Percentiles rank a stretch among this genome's conserved stretches.
Evolutionary conservation across 169 alveolate genomes (phyloP).

Genomic region (Eimeria maxima): DNA sequence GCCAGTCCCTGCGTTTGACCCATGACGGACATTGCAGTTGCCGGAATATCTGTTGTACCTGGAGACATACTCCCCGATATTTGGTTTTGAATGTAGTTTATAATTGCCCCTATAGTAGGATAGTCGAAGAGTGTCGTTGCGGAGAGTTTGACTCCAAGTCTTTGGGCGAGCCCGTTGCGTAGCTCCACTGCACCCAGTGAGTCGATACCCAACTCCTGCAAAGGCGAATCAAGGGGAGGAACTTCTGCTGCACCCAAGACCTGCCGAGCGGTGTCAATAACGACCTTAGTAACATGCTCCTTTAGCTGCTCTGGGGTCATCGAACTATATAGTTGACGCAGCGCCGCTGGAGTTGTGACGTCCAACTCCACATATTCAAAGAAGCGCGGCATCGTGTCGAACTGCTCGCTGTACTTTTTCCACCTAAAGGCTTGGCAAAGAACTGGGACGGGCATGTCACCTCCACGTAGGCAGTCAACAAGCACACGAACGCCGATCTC

Average conservation of each 20-base stretch:
- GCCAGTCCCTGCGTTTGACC: constrained; percentile 49
- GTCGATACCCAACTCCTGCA: constrained; percentile 86
- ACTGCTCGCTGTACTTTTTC: constrained; percentile 66
- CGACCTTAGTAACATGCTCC: background rate
- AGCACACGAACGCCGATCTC: constrained; percentile 29
- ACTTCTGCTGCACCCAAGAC: background rate
- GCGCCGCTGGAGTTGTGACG: background rate
- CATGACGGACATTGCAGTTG: background rate
- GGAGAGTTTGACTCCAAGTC: constrained; percentile 84
- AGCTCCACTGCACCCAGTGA: constrained; percentile 88
- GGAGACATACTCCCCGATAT: background rate
- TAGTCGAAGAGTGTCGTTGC: constrained; percentile 86
- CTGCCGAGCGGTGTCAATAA: constrained; percentile 64
- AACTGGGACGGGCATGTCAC: constrained; percentile 39
- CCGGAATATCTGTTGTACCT: background rate
- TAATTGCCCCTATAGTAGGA: constrained; percentile 81
- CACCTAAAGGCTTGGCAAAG: constrained; percentile 48
- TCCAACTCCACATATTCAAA: background rate
- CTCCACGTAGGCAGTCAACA: constrained; percentile 29
- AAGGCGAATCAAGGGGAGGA: background rate
- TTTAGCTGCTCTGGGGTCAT: background rate
- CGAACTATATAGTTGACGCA: background rate
- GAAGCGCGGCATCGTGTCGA: constrained; percentile 12
- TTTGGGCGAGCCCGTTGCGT: constrained; percentile 83
- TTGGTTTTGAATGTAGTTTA: constrained; percentile 37